A percentile compares a stretch with the other conserved stretches of the same genome.
Conservation (phyloP, 2,329 filamentous ascomycete genomes). For the Ceratocystis alfenasii region DNA sequence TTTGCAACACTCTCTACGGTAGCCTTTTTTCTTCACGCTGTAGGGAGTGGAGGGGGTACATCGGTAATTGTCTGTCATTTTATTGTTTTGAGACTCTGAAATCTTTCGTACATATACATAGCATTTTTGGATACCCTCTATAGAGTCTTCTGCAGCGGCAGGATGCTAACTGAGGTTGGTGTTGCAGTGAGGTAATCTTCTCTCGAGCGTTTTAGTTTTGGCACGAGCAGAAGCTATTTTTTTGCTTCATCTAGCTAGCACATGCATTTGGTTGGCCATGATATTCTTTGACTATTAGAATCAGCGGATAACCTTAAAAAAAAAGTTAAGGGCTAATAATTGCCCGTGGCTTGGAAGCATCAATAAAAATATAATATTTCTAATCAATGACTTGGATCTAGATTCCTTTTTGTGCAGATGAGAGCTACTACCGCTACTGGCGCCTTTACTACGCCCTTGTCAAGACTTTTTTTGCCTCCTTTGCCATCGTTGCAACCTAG, state of each 20-base stretch:
- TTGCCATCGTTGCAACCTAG: too few relatives aligned
- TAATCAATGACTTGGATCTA: background rate
- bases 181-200: background rate
- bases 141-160: background rate
- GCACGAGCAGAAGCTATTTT: background rate
- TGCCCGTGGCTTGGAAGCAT: background rate
- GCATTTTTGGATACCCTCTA: slow-evolving; percentile 6
- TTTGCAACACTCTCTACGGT: background rate
- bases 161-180: background rate
- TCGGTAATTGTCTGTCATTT: background rate
- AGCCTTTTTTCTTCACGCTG: too few relatives aligned
- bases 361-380: background rate
- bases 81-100: background rate
- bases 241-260: background rate
- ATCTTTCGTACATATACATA: slow-evolving; percentile 2
- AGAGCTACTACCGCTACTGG: too few relatives aligned
- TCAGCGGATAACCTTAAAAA: background rate
- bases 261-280: background rate
- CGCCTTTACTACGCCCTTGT: too few relatives aligned
- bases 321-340: background rate
- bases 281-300: background rate
- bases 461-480: too few relatives aligned
- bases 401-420: too few relatives aligned
- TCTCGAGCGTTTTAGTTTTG: background rate
- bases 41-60: background rate